Conservation (phyloP, 148 eudicot genomes). For the Gaultheria prostrata region DNA sequence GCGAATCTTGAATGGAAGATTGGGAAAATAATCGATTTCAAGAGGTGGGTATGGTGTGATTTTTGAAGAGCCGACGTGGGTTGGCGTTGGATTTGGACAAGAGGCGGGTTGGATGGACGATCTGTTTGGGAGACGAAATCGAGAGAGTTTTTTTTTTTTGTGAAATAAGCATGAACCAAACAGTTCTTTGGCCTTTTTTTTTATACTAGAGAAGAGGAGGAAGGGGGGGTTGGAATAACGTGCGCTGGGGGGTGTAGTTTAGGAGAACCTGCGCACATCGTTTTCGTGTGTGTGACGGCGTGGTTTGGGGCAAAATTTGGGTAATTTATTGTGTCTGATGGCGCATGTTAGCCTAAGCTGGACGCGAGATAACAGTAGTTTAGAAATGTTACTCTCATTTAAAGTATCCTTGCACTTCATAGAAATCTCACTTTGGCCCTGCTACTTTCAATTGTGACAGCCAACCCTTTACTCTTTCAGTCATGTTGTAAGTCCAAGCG, state of each 20-base stretch:
- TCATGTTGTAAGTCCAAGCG: too few relatives aligned
- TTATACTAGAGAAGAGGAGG: neutral
- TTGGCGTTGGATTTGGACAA: slow-evolving; percentile 23
- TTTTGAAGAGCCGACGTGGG: slow-evolving; percentile 25
- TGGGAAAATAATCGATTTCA: neutral
- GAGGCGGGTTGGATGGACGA: slow-evolving; percentile 14
- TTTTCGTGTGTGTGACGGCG: slow-evolving; percentile 2
- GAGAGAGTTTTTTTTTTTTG: slow-evolving; percentile 21
- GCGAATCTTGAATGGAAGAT: slow-evolving; percentile 21
- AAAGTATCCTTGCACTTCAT: neutral
- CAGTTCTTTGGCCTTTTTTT: neutral
- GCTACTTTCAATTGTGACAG: neutral
- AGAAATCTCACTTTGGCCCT: neutral
- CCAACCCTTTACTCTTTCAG: neutral
- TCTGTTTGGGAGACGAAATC: slow-evolving; percentile 42
- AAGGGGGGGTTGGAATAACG: neutral
- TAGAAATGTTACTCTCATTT: neutral
- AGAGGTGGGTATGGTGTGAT: slow-evolving; percentile 23
- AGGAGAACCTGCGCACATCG: slow-evolving; percentile 16
- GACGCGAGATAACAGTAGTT: neutral
- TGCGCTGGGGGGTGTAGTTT: slow-evolving; percentile 7
- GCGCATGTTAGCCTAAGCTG: slow-evolving; percentile 19
- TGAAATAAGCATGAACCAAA: slow-evolving; percentile 21
- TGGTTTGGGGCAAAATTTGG: neutral
- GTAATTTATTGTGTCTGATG: neutral